phyloP scores from a whole-genome alignment of 495 filamentous ascomycete genomes.

The Neurospora sp. region DNA sequence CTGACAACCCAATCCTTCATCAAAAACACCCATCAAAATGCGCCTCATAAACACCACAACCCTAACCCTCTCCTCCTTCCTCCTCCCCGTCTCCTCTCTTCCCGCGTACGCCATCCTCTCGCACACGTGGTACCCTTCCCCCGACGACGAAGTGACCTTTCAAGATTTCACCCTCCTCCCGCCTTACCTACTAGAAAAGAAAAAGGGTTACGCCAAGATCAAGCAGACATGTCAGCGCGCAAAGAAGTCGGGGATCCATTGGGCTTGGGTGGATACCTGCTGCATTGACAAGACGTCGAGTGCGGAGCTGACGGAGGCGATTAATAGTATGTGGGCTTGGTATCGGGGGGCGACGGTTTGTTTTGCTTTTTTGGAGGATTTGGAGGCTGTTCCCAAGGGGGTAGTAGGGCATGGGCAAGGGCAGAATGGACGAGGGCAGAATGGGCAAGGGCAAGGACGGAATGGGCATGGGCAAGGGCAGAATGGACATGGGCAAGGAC shows the following conservation, averaged over 20 bases:
- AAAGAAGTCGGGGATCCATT: conserved; percentile 11
- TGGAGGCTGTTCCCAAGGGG: not conserved
- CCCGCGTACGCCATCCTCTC: conserved; percentile 31
- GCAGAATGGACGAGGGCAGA: not conserved
- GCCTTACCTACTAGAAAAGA: not conserved
- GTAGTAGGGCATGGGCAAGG: not conserved
- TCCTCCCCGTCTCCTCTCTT: conserved; percentile 7
- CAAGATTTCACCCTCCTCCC: conserved; percentile 14
- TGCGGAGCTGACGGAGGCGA: conserved; percentile 32
- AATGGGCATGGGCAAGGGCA: not conserved
- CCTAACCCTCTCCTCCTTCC: conserved; percentile 26
- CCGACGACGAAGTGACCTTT: conserved; percentile 23
- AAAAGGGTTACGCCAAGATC: conserved; percentile 12
- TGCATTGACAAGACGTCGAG: conserved; percentile 31
- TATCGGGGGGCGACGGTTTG: conserved; percentile 23
- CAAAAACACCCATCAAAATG: conserved; percentile 17
- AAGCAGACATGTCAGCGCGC: conserved; percentile 24
- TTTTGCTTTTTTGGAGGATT: conserved; percentile 24
- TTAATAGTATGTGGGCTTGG: conserved; percentile 41
- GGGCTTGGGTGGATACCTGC: conserved; percentile 38
- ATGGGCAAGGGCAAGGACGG: not conserved
- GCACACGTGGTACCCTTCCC: conserved; percentile 20
- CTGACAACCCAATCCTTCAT: not conserved
- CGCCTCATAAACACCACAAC: conserved; percentile 34
- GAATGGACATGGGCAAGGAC: not conserved